Conservation (phyloP, 306 rosid genomes). For the Cucumis cinereus region DNA sequence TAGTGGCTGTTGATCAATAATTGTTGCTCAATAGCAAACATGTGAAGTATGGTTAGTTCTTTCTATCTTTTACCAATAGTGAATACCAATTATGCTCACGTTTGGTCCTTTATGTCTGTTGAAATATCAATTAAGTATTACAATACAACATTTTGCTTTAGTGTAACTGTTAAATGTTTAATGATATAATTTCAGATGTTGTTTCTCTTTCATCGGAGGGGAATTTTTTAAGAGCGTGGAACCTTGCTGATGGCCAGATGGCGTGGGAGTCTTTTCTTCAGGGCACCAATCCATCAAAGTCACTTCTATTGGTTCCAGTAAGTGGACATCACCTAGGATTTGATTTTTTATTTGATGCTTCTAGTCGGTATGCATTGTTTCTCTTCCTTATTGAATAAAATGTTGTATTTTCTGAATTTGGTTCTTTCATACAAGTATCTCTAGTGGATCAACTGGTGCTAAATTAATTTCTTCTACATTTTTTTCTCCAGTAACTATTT, state of each 20-base stretch:
- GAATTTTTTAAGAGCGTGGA: conserved; percentile 85
- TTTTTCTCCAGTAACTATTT: conserved; percentile 2
- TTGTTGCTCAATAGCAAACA: not conserved
- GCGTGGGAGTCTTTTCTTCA: conserved; percentile 79
- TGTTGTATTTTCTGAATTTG: not conserved
- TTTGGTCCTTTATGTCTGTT: not conserved
- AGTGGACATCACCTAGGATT: conserved; percentile 20
- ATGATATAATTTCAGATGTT: conserved; percentile 49
- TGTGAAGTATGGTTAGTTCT: not conserved
- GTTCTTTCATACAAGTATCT: not conserved
- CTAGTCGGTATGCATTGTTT: not conserved
- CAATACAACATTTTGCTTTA: not conserved
- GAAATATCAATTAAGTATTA: not conserved
- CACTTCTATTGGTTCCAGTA: conserved; percentile 55
- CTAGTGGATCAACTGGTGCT: not conserved
- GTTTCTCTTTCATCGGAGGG: conserved; percentile 84
- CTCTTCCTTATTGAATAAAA: not conserved
- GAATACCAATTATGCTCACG: not conserved
- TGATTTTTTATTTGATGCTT: not conserved
- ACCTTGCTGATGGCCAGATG: conserved; percentile 98
- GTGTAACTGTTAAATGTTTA: not conserved
- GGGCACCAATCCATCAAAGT: conserved; percentile 52
- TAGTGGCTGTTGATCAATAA: not conserved
- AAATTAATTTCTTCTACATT: not conserved
- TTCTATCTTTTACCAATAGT: not conserved